Base-by-base conservation (phyloP, 108 stramenopile species). In the Discostella pseudostelligera region DNA sequence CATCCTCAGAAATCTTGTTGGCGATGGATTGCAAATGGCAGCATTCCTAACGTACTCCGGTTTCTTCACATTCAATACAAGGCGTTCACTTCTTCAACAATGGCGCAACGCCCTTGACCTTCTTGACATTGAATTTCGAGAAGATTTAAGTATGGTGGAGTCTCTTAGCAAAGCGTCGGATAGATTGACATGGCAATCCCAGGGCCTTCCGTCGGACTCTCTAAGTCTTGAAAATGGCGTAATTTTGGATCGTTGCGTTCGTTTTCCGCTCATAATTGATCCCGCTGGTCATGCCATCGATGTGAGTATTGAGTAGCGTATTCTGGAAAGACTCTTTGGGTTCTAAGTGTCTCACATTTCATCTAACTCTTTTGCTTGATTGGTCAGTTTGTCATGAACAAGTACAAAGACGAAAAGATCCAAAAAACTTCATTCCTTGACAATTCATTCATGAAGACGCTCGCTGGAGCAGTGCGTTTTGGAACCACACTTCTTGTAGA, bases 191-290 rank as follows among this genome's bases (percentile, higher is more conserved):
- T 99, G 97, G 97, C 83, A 92, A 62, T 81, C 88, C 0, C 76
- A 86, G 26, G 97, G 97, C 13, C 87, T 99, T 49, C 97, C 97
- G 14, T 71, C 78, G 26, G 99, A 99, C 65, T 81, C 82, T 22
- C 71, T 98, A 10, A 96, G 92, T 72, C 76, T 95, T 22, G 97
- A 98, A 73, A 99, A 99, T 61, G 97, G 96, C 11, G 91, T 96
- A 14, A 94, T 99, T 56, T 69, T 99, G 14, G 92, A 95, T 53
- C 76, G 90, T 36, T 92, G 81, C 42, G 81, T 83, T 29, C 86
- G 98, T 9, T 98, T 96, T 67, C 96, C 97, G 8, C 86, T 98
- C n/a, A 83, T 99, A 37, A 91, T 99, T 46, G 99, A 99, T 69
- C 99, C 99, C n/a, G 88, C 97, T 10, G 99, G 99, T 11, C 78